Evolutionary conservation across 2,329 filamentous ascomycete species (phyloP), one percentile per base, ranked within the genome.

Genomic region (Rhynchosporium agropyri): DNA sequence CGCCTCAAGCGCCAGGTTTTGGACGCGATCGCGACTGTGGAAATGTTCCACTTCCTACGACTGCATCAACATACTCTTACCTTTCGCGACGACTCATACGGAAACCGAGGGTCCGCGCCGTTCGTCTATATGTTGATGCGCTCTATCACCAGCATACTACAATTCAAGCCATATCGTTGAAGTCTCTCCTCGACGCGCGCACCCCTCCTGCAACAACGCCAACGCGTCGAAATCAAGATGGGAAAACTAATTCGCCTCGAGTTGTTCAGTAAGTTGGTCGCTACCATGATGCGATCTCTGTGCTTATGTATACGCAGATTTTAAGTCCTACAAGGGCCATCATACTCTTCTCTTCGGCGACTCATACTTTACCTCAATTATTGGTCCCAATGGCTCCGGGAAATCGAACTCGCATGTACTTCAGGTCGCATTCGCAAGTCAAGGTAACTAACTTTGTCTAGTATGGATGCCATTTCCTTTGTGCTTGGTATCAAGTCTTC

Each of bases 401-500:
- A 99, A 99, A 78, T 99, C 95, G 26, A 99, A 99, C 77, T 97
- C 93, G 91, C 94, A 79, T 75, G 91, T 93, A 77, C 74, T 12
- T 1, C 38, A 7, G 33, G n/a, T 28, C 50, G 20, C 29, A 33
- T 51, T 4, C 12, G n/a, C 9, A 13, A 26, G n/a, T 20, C 4
- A 15, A 38, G 13, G 10, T 31, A 67, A 5, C 72, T 74, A 58
- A 76, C 65, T 28, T 46, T n/a, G 43, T 12, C 28, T 73, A 96
- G 91, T 64, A 99, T 99, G 95, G 95, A 99, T 76, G 95, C 95
- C 70, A 99, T 99, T 71, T 99, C 95, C 69, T 99, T 99, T 78
- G 95, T 99, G 64, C 85, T 99, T 62, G 95, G 95, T 69, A 98
- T 99, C 77, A 97, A 98, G 76, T 99, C 95, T 3, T 96, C 94